Percentiles rank a stretch among this genome's conserved stretches.
phyloP scores from a whole-genome alignment of 1,139 yeast species.

The Yamadazyma epiphylla region DNA sequence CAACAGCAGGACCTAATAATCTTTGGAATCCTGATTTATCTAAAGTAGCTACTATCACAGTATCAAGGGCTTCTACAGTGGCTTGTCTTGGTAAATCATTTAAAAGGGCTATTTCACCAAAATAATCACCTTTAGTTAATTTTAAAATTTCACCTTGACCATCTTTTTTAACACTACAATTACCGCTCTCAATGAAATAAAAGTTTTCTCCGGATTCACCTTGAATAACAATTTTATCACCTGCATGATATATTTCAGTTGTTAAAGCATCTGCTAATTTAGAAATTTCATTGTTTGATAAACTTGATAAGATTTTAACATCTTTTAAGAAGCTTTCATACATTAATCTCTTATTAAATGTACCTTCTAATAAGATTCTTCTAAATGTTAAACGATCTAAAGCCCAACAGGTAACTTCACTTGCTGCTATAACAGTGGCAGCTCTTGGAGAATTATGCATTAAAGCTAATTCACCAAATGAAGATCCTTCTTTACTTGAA shows the following conservation, averaged over 20 bases:
- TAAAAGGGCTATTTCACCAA: constrained; percentile 91
- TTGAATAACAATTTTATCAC: constrained; percentile 74
- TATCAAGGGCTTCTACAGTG: constrained; percentile 74
- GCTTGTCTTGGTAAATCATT: constrained; percentile 95
- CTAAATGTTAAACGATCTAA: constrained; percentile 92
- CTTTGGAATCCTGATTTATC: constrained; percentile 93
- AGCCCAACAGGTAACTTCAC: constrained; percentile 74
- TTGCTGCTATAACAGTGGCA: constrained; percentile 81
- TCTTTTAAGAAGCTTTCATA: constrained; percentile 87
- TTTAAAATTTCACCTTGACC: constrained; percentile 59
- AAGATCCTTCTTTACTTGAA: constrained; percentile 77
- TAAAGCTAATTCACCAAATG: constrained; percentile 94
- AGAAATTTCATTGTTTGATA: constrained; percentile 81
- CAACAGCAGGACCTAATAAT: constrained; percentile 87
- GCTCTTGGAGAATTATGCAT: constrained; percentile 99
- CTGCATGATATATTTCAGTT: constrained; percentile 69
- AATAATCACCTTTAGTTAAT: constrained; percentile 81
- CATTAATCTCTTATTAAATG: constrained; percentile 84
- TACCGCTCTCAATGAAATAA: constrained; percentile 84
- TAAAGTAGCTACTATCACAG: constrained; percentile 82
- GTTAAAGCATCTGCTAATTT: constrained; percentile 93
- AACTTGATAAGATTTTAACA: constrained; percentile 70
- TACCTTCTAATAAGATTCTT: constrained; percentile 83
- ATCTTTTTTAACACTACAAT: constrained; percentile 62
- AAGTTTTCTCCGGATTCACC: constrained; percentile 93